Evolutionary conservation across 106 monocot species (phyloP).

Genomic region (Dioscorea dumetorum): DNA sequence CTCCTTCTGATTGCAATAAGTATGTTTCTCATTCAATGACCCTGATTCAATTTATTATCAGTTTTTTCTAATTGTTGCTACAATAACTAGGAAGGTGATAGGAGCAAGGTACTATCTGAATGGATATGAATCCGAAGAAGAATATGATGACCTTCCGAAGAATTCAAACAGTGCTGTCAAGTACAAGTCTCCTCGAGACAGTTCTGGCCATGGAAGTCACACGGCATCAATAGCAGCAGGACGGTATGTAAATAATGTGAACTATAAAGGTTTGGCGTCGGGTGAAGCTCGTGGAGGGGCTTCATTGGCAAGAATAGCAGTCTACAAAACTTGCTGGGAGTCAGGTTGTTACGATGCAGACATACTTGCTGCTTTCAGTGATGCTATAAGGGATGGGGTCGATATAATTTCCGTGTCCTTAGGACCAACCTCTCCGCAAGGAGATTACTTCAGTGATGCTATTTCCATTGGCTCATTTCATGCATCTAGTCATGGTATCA

Average conservation of each 20-base stretch:
- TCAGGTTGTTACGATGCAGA: constrained; percentile 92
- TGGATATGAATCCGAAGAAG: constrained; percentile 63
- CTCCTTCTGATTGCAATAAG: constrained; percentile 72
- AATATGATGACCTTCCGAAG: not conserved
- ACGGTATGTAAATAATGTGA: constrained; percentile 48
- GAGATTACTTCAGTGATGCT: constrained; percentile 75
- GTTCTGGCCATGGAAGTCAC: constrained; percentile 85
- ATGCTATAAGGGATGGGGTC: constrained; percentile 82
- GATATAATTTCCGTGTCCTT: constrained; percentile 81
- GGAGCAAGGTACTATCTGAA: constrained; percentile 79
- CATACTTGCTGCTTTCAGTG: constrained; percentile 81
- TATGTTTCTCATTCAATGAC: constrained; percentile 4
- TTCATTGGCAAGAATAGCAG: constrained; percentile 72
- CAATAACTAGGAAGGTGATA: constrained; percentile 19
- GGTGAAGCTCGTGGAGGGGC: constrained; percentile 84
- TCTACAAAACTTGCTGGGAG: constrained; percentile 89
- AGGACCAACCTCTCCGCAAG: constrained; percentile 65
- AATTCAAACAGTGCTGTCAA: constrained; percentile 14
- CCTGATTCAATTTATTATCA: too few species aligned
- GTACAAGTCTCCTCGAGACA: constrained; percentile 79
- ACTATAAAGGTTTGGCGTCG: constrained; percentile 50
- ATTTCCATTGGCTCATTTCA: constrained; percentile 92
- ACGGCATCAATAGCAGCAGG: constrained; percentile 90
- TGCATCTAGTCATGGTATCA: constrained; percentile 54
- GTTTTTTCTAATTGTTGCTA: not conserved